Evolutionary conservation across 2,329 filamentous ascomycete species (phyloP).

Genomic region (Eutypa lata): DNA sequence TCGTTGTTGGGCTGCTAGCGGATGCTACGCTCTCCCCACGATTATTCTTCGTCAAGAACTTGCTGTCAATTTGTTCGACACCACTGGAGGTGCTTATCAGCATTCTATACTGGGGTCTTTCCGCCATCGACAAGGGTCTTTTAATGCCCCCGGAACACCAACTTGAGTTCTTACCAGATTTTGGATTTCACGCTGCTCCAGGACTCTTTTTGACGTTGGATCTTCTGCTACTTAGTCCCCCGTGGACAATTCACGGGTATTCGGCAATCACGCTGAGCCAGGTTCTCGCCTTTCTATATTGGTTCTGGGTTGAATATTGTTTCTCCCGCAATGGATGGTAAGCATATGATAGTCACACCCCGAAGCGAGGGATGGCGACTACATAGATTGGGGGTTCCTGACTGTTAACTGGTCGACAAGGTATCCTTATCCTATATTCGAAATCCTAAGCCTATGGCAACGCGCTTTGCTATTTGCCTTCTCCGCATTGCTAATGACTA

Average conservation of each 20-base stretch:
- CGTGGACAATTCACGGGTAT: constrained; percentile 64
- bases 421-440: constrained; percentile 88
- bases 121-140: constrained; percentile 50
- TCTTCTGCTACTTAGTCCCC: constrained; percentile 66
- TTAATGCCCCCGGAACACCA: constrained; percentile 53
- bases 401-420: constrained; percentile 32
- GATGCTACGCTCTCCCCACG: constrained; percentile 57
- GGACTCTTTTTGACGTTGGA: constrained; percentile 63
- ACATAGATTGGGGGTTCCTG: background rate
- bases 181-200: constrained; percentile 66
- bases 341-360: constrained; percentile 23
- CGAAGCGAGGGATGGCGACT: no score
- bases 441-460: constrained; percentile 60
- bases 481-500: constrained; percentile 69
- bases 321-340: constrained; percentile 64
- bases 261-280: constrained; percentile 57
- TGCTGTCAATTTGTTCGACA: constrained; percentile 60
- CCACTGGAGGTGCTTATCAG: constrained; percentile 71
- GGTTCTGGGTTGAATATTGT: constrained; percentile 75
- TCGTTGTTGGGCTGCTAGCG: constrained; percentile 58
- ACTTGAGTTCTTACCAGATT: constrained; percentile 54
- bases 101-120: constrained; percentile 70
- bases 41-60: constrained; percentile 68
- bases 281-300: constrained; percentile 63
- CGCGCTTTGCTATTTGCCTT: constrained; percentile 66